Evolutionary conservation across 495 filamentous ascomycete genomes (phyloP).

Genomic region (Lepidopterella palustris): DNA sequence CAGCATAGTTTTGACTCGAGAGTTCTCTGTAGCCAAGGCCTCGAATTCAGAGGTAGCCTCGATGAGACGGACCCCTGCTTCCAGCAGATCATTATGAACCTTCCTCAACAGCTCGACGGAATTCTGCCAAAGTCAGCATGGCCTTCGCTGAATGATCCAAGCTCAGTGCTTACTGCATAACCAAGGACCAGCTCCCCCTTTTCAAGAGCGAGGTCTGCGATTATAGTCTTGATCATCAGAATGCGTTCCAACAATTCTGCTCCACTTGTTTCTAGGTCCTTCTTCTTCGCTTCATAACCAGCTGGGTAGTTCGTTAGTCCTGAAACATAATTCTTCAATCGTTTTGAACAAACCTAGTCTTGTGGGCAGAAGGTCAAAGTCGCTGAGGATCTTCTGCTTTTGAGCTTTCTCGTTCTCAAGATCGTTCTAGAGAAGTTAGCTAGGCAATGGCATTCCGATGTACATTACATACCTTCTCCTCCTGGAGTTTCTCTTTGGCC

Average conservation of each 20-base stretch:
- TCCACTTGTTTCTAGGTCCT: background rate
- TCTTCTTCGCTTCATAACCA: background rate
- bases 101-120: slow-evolving; percentile 53
- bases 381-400: slow-evolving; percentile 54
- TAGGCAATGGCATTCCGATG: no score
- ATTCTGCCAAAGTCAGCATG: slow-evolving; percentile 40
- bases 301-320: background rate
- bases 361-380: slow-evolving; percentile 61
- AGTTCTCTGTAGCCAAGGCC: slow-evolving; percentile 55
- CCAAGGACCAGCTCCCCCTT: slow-evolving; percentile 59
- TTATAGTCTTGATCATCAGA: slow-evolving; percentile 41
- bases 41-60: slow-evolving; percentile 77
- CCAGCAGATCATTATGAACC: slow-evolving; percentile 56
- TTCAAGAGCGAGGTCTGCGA: slow-evolving; percentile 52
- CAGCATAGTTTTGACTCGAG: slow-evolving; percentile 49
- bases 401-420: slow-evolving; percentile 48
- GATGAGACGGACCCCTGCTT: slow-evolving; percentile 59
- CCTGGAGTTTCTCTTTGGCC: slow-evolving; percentile 23
- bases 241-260: slow-evolving; percentile 35
- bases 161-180: slow-evolving; percentile 49
- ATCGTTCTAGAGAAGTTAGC: background rate
- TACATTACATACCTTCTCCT: background rate
- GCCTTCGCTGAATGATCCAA: background rate
- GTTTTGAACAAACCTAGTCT: slow-evolving; percentile 24
- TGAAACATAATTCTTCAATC: background rate